phyloP scores from a whole-genome alignment of 2,329 filamentous ascomycete genomes.

The Diaporthe batatas region DNA sequence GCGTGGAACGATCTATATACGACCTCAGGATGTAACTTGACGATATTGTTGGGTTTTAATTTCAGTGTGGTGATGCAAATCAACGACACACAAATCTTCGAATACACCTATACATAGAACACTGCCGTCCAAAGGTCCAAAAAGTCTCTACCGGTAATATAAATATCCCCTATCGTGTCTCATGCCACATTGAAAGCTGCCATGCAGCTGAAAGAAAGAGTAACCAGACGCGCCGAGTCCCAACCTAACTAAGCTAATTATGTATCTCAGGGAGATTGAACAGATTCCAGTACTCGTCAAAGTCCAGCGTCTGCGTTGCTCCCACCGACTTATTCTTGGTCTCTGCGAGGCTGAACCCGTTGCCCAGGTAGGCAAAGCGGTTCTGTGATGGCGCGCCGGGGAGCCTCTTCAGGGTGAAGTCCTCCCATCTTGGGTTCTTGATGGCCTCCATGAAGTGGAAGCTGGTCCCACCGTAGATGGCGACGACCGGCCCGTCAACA shows the following conservation, averaged over 20 bases:
- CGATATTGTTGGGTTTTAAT: too few relatives aligned
- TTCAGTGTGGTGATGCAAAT: too few relatives aligned
- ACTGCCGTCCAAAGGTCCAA: background rate
- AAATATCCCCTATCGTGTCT: background rate
- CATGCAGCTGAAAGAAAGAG: background rate
- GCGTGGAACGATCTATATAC: background rate
- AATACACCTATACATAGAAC: background rate
- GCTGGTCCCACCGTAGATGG: constrained; percentile 48
- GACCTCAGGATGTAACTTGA: too few relatives aligned
- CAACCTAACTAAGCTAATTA: background rate
- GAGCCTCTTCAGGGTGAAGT: constrained; percentile 45
- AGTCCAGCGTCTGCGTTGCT: constrained; percentile 1
- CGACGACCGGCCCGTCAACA: constrained; percentile 46
- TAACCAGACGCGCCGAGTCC: background rate
- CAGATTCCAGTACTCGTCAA: constrained; percentile 45
- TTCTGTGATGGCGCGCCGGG: constrained; percentile 41
- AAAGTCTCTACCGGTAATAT: background rate
- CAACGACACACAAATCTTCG: too few relatives aligned
- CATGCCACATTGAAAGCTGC: background rate
- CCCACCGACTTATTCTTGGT: background rate
- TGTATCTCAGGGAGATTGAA: constrained; percentile 45
- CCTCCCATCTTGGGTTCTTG: constrained; percentile 47
- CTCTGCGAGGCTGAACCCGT: constrained; percentile 43
- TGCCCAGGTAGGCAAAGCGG: constrained; percentile 47
- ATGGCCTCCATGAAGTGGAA: constrained; percentile 48